Conservation (phyloP, 2,329 filamentous ascomycete species). For the Fusarium nematophilum region DNA sequence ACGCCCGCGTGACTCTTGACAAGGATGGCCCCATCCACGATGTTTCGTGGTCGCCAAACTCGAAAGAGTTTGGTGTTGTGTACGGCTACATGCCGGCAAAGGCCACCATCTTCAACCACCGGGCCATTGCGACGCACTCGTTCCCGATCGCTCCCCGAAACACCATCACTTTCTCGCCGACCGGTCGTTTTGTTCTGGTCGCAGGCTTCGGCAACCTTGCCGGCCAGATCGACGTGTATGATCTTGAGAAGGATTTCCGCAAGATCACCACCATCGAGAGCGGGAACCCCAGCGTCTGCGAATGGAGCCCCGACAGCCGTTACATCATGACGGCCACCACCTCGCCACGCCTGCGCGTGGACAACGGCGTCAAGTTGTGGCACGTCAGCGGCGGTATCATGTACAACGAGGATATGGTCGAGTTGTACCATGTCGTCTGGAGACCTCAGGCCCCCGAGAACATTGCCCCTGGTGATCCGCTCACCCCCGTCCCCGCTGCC, state of each 20-base stretch:
- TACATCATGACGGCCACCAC: slow-evolving; percentile 98
- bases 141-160: slow-evolving; percentile 92
- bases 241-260: slow-evolving; percentile 90
- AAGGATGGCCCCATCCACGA: slow-evolving; percentile 99
- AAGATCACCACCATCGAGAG: slow-evolving; percentile 96
- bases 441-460: slow-evolving; percentile 76
- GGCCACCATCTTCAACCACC: slow-evolving; percentile 96
- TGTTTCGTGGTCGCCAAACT: slow-evolving; percentile 97
- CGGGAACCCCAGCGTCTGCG: slow-evolving; percentile 94
- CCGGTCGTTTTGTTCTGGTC: slow-evolving; percentile 90
- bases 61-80: slow-evolving; percentile 96
- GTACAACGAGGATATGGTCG: slow-evolving; percentile 95
- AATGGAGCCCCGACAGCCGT: slow-evolving; percentile 96
- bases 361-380: slow-evolving; percentile 97
- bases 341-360: slow-evolving; percentile 91
- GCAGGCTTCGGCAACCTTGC: slow-evolving; percentile 98
- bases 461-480: slow-evolving; percentile 73
- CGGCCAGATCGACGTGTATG: slow-evolving; percentile 97
- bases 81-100: slow-evolving; percentile 99
- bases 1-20: slow-evolving; percentile 90
- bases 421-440: slow-evolving; percentile 93
- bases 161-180: slow-evolving; percentile 94
- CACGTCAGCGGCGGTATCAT: slow-evolving; percentile 89
- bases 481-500: slow-evolving; percentile 78
- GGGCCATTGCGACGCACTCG: slow-evolving; percentile 82